Percentiles rank a stretch among this genome's conserved stretches.
These are phyloP conservation scores for Alternaria triticina DNA, from an alignment of 2,329 filamentous ascomycete species.

Conservation along the genomic window DNA sequence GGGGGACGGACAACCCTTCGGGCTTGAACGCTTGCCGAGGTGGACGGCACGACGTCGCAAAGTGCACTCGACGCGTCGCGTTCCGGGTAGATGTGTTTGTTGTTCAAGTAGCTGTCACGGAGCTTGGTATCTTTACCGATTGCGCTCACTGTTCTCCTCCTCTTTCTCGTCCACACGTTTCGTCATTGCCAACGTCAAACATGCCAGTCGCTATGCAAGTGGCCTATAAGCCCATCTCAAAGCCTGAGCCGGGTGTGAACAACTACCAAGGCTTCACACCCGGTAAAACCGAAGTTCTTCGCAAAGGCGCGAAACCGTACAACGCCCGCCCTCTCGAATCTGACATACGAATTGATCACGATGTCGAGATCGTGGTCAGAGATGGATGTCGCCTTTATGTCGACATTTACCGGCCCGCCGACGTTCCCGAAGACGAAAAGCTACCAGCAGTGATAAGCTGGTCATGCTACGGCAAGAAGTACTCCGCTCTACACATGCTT, in stretches of 20 bases:
- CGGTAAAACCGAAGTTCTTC: constrained; percentile 49
- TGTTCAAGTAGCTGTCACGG: background rate
- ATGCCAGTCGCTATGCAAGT: constrained; percentile 44
- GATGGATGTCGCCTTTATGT: constrained; percentile 53
- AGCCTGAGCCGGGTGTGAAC: constrained; percentile 50
- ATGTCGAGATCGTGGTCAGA: constrained; percentile 53
- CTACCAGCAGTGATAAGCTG: constrained; percentile 55
- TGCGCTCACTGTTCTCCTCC: background rate
- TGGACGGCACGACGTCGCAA: background rate
- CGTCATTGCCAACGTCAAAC: background rate
- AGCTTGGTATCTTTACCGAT: background rate
- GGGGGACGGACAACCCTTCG: background rate
- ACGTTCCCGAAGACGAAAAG: constrained; percentile 30
- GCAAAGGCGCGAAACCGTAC: constrained; percentile 48
- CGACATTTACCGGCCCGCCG: constrained; percentile 55
- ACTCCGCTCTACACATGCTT: constrained; percentile 48
- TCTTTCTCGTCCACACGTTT: background rate
- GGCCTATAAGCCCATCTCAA: constrained; percentile 38
- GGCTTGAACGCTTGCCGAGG: background rate
- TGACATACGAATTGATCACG: constrained; percentile 55
- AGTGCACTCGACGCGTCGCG: background rate
- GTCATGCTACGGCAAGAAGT: constrained; percentile 56
- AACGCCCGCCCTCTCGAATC: constrained; percentile 43
- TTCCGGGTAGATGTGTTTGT: background rate
- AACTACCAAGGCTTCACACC: constrained; percentile 51